Conservation (phyloP, 192 early-diverging fungal genomes). For the Bifiguratus adelaidae region DNA sequence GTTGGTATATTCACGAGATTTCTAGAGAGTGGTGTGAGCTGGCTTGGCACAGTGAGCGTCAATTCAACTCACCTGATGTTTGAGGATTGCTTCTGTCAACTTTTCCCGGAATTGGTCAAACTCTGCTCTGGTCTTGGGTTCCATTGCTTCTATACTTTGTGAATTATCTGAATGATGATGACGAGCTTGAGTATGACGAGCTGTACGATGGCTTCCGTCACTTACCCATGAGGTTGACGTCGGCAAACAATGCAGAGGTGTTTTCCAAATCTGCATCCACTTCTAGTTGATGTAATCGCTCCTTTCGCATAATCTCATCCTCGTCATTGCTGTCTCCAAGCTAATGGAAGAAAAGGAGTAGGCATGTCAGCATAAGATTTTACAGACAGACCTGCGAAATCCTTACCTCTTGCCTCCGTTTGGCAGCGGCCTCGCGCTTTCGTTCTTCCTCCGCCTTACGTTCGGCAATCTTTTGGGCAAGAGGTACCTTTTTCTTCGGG, state of each 20-base stretch:
- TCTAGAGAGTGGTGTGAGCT: constrained; percentile 18
- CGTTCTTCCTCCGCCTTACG: constrained; percentile 37
- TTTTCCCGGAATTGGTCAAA: constrained; percentile 51
- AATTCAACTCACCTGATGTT: constrained; percentile 25
- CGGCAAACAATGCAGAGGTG: constrained; percentile 50
- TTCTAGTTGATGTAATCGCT: constrained; percentile 39
- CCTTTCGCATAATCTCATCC: constrained; percentile 36
- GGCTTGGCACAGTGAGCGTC: constrained; percentile 8
- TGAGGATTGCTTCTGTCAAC: constrained; percentile 48
- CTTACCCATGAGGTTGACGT: constrained; percentile 43
- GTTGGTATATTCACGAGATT: constrained; percentile 29
- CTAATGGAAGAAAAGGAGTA: constrained; percentile 4
- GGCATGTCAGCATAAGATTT: too few species aligned
- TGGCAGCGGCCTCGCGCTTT: constrained; percentile 21
- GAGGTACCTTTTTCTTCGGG: constrained; percentile 38
- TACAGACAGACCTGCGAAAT: too few species aligned
- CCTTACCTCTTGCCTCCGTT: constrained; percentile 1
- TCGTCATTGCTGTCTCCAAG: constrained; percentile 30
- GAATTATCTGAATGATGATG: background rate
- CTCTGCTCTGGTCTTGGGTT: constrained; percentile 55
- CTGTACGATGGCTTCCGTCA: background rate
- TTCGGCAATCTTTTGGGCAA: constrained; percentile 53
- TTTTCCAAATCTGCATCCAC: constrained; percentile 52
- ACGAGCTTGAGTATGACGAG: background rate
- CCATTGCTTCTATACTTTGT: constrained; percentile 13